phyloP scores from a whole-genome alignment of 805 yeast genomes.

The Schizosaccharomyces octosporus region DNA sequence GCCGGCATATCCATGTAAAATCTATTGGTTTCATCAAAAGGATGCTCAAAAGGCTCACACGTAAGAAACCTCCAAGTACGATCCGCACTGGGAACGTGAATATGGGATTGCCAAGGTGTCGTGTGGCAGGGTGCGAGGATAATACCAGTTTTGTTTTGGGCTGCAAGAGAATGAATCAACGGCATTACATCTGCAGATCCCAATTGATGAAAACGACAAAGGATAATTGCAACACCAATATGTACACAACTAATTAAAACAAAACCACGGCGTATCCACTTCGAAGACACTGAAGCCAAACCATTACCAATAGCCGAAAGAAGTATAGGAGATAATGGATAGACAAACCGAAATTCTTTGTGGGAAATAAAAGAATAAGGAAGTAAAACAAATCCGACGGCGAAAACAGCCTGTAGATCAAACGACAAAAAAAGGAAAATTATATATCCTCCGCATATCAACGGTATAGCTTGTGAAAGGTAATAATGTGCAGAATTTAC shows the following conservation, averaged over 20 bases:
- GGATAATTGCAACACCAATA: slow-evolving; percentile 19
- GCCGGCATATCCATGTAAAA: slow-evolving; percentile 41
- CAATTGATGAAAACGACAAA: slow-evolving; percentile 53
- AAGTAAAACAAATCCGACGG: slow-evolving; percentile 18
- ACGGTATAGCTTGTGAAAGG: slow-evolving; percentile 57
- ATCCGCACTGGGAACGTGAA: slow-evolving; percentile 29
- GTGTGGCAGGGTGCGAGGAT: slow-evolving; percentile 92
- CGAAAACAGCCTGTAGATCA: not conserved
- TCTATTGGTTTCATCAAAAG: slow-evolving; percentile 57
- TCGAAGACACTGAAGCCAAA: not conserved
- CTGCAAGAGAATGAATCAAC: slow-evolving; percentile 20
- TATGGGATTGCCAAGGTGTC: slow-evolving; percentile 76
- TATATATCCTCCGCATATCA: slow-evolving; percentile 44
- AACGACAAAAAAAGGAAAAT: slow-evolving; percentile 22
- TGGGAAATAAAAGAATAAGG: slow-evolving; percentile 46
- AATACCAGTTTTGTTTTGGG: slow-evolving; percentile 31
- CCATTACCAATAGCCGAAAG: slow-evolving; percentile 19
- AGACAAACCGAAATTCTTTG: slow-evolving; percentile 77
- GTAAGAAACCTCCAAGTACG: slow-evolving; percentile 48
- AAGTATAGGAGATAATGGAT: slow-evolving; percentile 59
- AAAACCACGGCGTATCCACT: slow-evolving; percentile 10
- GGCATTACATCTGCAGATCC: slow-evolving; percentile 57
- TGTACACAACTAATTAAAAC: slow-evolving; percentile 2
- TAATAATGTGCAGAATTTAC: slow-evolving; percentile 67
- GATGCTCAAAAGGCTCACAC: slow-evolving; percentile 68